These are phyloP conservation scores for Pythium phragmiticola DNA, from an alignment of 352 stramenopile genomes.

Conservation along the genomic window DNA sequence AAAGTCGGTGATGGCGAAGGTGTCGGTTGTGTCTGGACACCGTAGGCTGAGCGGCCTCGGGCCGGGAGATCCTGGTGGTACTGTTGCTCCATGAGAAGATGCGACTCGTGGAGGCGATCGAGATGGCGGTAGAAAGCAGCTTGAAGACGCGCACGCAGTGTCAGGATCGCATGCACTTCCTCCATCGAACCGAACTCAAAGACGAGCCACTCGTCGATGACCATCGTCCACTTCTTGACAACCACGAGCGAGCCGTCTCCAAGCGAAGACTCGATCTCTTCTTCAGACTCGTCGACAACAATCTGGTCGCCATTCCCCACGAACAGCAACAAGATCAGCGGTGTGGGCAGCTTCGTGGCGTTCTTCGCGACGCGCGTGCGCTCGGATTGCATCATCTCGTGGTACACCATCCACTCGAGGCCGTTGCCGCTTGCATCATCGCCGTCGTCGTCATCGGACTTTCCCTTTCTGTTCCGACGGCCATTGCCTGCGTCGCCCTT, in stretches of 20 bases:
- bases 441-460: conserved; percentile 23
- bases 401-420: conserved; percentile 75
- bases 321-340: conserved; percentile 56
- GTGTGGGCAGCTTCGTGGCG: conserved; percentile 61
- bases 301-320: conserved; percentile 45
- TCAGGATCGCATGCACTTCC: conserved; percentile 48
- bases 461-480: conserved; percentile 15
- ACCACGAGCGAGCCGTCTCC: conserved; percentile 31
- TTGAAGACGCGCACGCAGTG: conserved; percentile 56
- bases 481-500: conserved; percentile 22
- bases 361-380: conserved; percentile 66
- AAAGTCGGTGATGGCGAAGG: background rate
- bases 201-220: conserved; percentile 78
- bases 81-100: conserved; percentile 15
- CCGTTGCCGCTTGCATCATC: conserved; percentile 28
- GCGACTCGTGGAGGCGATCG: conserved; percentile 47
- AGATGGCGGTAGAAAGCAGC: conserved; percentile 68
- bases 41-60: conserved; percentile 9
- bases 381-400: conserved; percentile 86
- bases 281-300: conserved; percentile 29
- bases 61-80: conserved; percentile 24
- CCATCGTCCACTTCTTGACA: conserved; percentile 44
- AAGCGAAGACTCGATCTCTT: conserved; percentile 22
- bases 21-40: background rate
- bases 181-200: conserved; percentile 46